Conservation (phyloP, 108 stramenopile genomes). For the Cyclotella baltica region DNA sequence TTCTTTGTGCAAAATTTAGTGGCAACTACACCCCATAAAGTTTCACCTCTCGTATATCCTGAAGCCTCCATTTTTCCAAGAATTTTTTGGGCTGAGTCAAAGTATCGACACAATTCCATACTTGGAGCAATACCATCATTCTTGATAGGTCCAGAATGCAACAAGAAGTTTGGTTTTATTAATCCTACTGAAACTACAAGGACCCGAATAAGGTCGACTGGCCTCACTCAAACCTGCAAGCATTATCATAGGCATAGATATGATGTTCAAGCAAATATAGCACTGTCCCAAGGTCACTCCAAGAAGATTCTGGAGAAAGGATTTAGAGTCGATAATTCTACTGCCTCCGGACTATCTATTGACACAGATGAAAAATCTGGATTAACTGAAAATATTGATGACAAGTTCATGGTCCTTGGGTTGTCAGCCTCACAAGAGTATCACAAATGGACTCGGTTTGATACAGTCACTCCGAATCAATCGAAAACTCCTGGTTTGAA, state of each 20-base stretch:
- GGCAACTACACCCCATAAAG: background rate
- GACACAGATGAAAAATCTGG: no score
- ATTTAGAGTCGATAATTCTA: background rate
- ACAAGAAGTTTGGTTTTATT: background rate
- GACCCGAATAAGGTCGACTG: background rate
- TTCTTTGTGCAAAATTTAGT: background rate
- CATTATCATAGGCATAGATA: background rate
- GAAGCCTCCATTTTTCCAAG: background rate
- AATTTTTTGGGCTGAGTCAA: background rate
- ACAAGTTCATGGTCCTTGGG: conserved; percentile 11
- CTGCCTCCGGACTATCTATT: background rate
- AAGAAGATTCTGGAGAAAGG: background rate
- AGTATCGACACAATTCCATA: background rate
- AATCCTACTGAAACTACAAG: background rate
- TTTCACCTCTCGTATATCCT: background rate
- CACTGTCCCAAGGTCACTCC: background rate
- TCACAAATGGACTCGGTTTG: conserved; percentile 17
- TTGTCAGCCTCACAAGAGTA: conserved; percentile 15
- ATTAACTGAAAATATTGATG: conserved; percentile 17
- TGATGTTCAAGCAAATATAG: background rate
- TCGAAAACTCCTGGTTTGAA: conserved; percentile 7
- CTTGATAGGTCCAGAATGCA: background rate
- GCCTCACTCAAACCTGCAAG: background rate
- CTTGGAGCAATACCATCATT: background rate
- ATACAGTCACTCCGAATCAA: conserved; percentile 24